Evolutionary conservation across 116 monocot genomes (phyloP).

Genomic region (Iris pallida): DNA sequence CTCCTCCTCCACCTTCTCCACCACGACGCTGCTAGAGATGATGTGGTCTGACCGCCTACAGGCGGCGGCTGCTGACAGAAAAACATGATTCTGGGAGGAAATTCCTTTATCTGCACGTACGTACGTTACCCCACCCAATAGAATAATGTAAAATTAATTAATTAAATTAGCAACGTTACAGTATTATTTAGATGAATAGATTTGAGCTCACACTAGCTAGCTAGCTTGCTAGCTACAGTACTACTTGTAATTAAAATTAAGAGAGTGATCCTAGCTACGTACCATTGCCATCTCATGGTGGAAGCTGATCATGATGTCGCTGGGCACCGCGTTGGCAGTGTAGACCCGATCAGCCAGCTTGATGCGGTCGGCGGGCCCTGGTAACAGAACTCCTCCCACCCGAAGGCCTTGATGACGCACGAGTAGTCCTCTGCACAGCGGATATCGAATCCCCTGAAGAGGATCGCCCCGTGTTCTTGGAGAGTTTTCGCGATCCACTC

Average conservation of each 20-base stretch:
- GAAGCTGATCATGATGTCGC: conserved; percentile 6
- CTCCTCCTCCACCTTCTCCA: conserved; percentile 9
- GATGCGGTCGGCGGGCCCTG: conserved; percentile 14
- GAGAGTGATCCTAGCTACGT: no score
- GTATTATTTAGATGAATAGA: no score
- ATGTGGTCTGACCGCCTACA: conserved; percentile 9
- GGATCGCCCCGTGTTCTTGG: conserved; percentile 24
- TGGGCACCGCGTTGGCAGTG: conserved; percentile 9
- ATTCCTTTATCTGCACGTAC: conserved; percentile 9
- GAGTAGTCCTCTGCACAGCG: conserved; percentile 17
- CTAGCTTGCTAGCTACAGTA: no score
- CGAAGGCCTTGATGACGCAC: conserved; percentile 23
- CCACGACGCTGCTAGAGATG: conserved; percentile 1
- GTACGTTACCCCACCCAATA: no score
- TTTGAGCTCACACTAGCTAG: no score
- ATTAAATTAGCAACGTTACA: no score
- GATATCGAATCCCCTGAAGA: conserved; percentile 31
- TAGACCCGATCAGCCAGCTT: conserved; percentile 9
- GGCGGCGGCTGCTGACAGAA: conserved; percentile 3
- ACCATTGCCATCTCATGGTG: conserved; percentile 24
- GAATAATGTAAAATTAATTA: no score
- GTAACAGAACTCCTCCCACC: conserved; percentile 26
- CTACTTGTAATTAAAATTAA: no score
- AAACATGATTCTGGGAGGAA: conserved; percentile 1
- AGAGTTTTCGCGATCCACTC: conserved; percentile 6